Base-by-base conservation (phyloP, 805 yeast species). In the Candida silvicultrix region DNA sequence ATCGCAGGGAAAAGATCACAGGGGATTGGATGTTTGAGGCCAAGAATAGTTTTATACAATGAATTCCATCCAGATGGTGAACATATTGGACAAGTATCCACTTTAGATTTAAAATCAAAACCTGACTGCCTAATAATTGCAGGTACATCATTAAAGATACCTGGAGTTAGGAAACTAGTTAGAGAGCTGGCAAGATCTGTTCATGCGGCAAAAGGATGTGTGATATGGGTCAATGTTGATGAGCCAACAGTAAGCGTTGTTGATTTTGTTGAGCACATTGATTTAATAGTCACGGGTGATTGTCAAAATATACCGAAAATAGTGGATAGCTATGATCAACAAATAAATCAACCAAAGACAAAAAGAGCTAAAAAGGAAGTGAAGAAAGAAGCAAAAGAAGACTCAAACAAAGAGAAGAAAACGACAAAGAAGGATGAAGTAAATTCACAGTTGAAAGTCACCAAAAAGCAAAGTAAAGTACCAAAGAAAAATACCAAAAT, bases 31-130 rank as follows among this genome's bases (percentile, higher is more conserved):
- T 67, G 74, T 43, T 58, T 83, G 37, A 69, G 87, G 48, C 89
- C 89, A 2, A 66, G 85, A 53, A 78, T 83, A 25, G 85, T 83
- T 2, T 61, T 83, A 10, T 83, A 90, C 70, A 74, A 86, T 68
- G 88, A 89, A 56, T 71, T 74, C 46, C 86, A 89, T 59, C 96
- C 96, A 1, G 95, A 89, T 60, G 89, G 94, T 50, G 95, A 92
- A 40, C 77, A 83, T 25, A 88, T 89, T 41, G 96, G 96, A 0
- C 78, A 80, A 44, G 77, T 85, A 4, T 76, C 89, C 5, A 83
- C 83, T 16, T 53, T 71, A 2, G 97, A 89, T 62, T 63, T 86
- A 38, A 73, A 70, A 48, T 64, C 72, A 11, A 74, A 74, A 35
- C 89, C 95, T 16, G 97, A 89, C 60, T 83, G 92, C 55, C 65